phyloP scores from a whole-genome alignment of 2,329 filamentous ascomycete genomes.

The Stemphylium lycopersici region DNA sequence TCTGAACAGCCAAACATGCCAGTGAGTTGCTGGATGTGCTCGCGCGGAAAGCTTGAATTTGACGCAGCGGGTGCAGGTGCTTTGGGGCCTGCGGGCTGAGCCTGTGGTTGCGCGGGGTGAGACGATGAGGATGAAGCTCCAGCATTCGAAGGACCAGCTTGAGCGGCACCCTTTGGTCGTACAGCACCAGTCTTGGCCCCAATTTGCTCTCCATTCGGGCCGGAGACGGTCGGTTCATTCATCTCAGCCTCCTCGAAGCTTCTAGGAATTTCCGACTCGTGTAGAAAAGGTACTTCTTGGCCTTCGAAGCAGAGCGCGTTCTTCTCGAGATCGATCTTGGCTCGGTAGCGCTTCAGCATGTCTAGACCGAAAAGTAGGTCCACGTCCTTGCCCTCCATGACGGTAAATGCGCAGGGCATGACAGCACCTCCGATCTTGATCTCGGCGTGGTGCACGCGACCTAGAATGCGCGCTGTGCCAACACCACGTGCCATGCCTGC shows the following conservation, averaged over 20 bases:
- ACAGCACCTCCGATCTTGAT: slow-evolving; percentile 90
- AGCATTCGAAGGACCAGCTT: slow-evolving; percentile 32
- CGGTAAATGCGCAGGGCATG: slow-evolving; percentile 93
- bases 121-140: slow-evolving; percentile 23
- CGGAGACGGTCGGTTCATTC: slow-evolving; percentile 82
- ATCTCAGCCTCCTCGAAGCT: slow-evolving; percentile 72
- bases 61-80: slow-evolving; percentile 24
- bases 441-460: slow-evolving; percentile 91
- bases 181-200: slow-evolving; percentile 83
- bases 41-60: slow-evolving; percentile 58
- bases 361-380: slow-evolving; percentile 92
- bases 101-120: slow-evolving; percentile 15
- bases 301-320: slow-evolving; percentile 88
- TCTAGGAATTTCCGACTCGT: slow-evolving; percentile 93
- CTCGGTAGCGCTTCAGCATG: slow-evolving; percentile 96
- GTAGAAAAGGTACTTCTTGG: slow-evolving; percentile 85
- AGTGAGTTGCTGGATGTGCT: slow-evolving; percentile 76
- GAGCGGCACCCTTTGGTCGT: slow-evolving; percentile 55
- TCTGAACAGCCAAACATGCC: slow-evolving; percentile 74
- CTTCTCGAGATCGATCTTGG: slow-evolving; percentile 83
- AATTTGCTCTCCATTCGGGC: slow-evolving; percentile 87
- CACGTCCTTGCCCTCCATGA: slow-evolving; percentile 98
- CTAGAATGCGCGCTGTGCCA: slow-evolving; percentile 91
- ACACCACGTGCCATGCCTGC: slow-evolving; percentile 92
- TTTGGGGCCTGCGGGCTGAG: slow-evolving; percentile 18